Conservation (phyloP, 225 moss, liverwort and hornwort genomes). For the Polytrichum formosum region DNA sequence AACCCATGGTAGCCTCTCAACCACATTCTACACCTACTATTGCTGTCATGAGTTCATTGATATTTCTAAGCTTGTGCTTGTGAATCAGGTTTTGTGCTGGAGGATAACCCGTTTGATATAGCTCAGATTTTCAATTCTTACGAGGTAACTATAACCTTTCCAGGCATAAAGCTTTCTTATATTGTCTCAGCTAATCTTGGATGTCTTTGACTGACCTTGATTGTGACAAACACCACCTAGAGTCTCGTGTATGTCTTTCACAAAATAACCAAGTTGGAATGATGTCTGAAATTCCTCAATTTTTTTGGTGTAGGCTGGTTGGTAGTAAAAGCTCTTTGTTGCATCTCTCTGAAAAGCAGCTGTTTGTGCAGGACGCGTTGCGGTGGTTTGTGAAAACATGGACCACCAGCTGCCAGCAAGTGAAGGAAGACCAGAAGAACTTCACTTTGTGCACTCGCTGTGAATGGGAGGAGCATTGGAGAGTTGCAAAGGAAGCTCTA, state of each 20-base stretch:
- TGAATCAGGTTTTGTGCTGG: conserved; percentile 71
- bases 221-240: too few species aligned
- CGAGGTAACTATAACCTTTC: conserved; percentile 40
- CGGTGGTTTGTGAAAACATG: conserved; percentile 80
- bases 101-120: conserved; percentile 82
- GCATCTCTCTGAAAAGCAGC: neutral
- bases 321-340: neutral
- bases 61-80: neutral
- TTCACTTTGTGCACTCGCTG: conserved; percentile 54
- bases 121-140: conserved; percentile 75
- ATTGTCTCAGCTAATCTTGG: too few species aligned
- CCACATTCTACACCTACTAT: neutral
- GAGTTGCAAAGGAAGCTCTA: conserved; percentile 36
- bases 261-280: too few species aligned
- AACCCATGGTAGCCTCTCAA: neutral
- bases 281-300: too few species aligned
- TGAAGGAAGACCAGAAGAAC: conserved; percentile 21
- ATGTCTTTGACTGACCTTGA: too few species aligned
- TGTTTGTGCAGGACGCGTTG: conserved; percentile 63
- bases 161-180: too few species aligned
- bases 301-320: too few species aligned
- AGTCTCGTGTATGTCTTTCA: too few species aligned
- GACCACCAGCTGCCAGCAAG: conserved; percentile 53
- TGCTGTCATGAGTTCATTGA: neutral
- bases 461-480: conserved; percentile 63